Evolutionary conservation across 331 rosid species (phyloP).

Genomic region (Stylosanthes scabra): DNA sequence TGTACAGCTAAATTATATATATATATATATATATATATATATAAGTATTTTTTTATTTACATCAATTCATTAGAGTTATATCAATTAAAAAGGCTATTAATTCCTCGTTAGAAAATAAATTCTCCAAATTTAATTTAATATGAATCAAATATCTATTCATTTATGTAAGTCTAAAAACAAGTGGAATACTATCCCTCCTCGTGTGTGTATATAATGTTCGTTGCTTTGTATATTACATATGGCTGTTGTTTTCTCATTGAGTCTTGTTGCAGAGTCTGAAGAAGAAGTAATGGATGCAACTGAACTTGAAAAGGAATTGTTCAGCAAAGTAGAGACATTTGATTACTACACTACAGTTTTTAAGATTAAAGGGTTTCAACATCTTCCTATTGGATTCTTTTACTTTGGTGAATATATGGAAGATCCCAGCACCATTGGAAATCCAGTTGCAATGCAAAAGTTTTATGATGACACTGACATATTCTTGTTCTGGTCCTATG

Average conservation of each 20-base stretch:
- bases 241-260: conserved; percentile 7
- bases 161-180: too few relatives aligned
- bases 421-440: conserved; percentile 81
- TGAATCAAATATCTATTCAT: too few relatives aligned
- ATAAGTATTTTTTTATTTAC: too few relatives aligned
- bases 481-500: conserved; percentile 95
- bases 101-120: too few relatives aligned
- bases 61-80: too few relatives aligned
- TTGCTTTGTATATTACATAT: neutral
- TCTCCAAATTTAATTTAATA: too few relatives aligned
- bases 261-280: conserved; percentile 56
- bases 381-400: conserved; percentile 82
- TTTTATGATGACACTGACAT: conserved; percentile 70
- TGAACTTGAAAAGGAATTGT: conserved; percentile 77
- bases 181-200: too few relatives aligned
- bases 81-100: too few relatives aligned
- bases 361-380: conserved; percentile 73
- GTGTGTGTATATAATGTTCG: too few relatives aligned
- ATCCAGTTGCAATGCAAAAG: conserved; percentile 96
- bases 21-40: too few relatives aligned
- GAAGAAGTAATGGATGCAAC: conserved; percentile 74
- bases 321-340: conserved; percentile 82
- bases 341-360: conserved; percentile 94
- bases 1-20: too few relatives aligned
- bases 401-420: conserved; percentile 81